Base-by-base conservation (phyloP, 2,329 filamentous ascomycete genomes). In the Elsinoe arachidis region DNA sequence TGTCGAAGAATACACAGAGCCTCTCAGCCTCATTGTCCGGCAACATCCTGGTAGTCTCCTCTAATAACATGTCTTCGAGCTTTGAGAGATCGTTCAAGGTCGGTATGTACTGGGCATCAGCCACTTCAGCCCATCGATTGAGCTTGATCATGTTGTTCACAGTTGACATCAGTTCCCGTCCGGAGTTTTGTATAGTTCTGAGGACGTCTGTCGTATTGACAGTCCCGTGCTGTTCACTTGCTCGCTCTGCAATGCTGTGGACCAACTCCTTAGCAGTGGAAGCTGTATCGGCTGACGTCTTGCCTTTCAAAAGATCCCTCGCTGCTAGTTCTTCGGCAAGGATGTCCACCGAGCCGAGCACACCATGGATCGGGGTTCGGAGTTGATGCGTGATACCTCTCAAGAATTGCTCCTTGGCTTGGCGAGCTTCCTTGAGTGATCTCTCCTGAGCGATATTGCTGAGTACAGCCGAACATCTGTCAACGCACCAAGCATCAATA, bases 311-410 rank as follows among this genome's bases (percentile, higher is more conserved):
- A 1, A 66, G 44, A 1, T 67, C 65, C 2, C 62, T 57, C 2
- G 62, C 61, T 26, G 65, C 68, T 0, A 76, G 58, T 37, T 76
- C 75, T 56, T 77, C 75, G 0, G 68, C 69, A 1, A 77, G 63
- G 0, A 78, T 62, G 14, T 78, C 71, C 3, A 68, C 67, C 1
- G 70, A 72, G 5, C 69, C 70, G 5, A 78, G 66, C 2, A 78
- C 75, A 0, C 75, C 76, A 34, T 78, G 76, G 3, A 78, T 76
- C 0, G 76, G 76, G 0, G 76, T 78, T 37, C 76, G 69, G 0
- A 78, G 70, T 35, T 77, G 73, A 55, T 78, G 76, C 0, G 74
- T 76, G 7, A 78, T 70, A 0, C 74, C 73, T 3, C 75, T 68
- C 0, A 78, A 64, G 56, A 78, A 78, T 2, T 63, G 69, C 1